Evolutionary conservation across 352 stramenopile genomes (phyloP).

Genomic region (Pythium phragmitis): DNA sequence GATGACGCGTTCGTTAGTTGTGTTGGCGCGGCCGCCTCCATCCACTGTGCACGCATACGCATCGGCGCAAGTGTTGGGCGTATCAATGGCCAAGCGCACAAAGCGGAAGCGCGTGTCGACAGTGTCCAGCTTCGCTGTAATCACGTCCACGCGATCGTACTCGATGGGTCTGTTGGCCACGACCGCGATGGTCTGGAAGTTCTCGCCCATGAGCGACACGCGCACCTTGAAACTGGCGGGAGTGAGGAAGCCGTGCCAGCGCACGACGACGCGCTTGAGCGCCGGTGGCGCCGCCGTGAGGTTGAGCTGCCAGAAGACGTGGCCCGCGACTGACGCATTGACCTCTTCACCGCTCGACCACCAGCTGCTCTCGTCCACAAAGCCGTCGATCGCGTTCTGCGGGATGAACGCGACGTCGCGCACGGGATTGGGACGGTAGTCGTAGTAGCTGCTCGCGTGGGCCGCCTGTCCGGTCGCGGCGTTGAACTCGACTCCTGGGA

Average conservation of each 20-base stretch:
- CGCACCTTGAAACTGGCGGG: conserved; percentile 54
- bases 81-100: conserved; percentile 50
- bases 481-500: conserved; percentile 71
- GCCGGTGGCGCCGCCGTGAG: conserved; percentile 45
- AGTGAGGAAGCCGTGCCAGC: conserved; percentile 74
- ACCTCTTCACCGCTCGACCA: conserved; percentile 62
- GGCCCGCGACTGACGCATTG: conserved; percentile 18
- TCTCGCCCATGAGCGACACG: conserved; percentile 56
- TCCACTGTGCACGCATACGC: conserved; percentile 43
- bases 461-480: conserved; percentile 47
- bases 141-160: conserved; percentile 73
- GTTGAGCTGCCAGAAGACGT: conserved; percentile 78
- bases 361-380: conserved; percentile 71
- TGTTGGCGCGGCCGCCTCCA: conserved; percentile 15
- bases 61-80: conserved; percentile 50
- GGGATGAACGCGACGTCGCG: conserved; percentile 61
- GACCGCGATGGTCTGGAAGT: conserved; percentile 59
- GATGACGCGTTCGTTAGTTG: conserved; percentile 57
- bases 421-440: conserved; percentile 60
- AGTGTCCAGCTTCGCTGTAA: conserved; percentile 43
- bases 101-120: conserved; percentile 51
- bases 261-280: conserved; percentile 62
- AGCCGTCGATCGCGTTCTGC: conserved; percentile 69
- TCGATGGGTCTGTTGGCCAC: conserved; percentile 38
- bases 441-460: conserved; percentile 74